Conservation (phyloP, 192 early-diverging fungal genomes). For the Radiomyces spectabilis region DNA sequence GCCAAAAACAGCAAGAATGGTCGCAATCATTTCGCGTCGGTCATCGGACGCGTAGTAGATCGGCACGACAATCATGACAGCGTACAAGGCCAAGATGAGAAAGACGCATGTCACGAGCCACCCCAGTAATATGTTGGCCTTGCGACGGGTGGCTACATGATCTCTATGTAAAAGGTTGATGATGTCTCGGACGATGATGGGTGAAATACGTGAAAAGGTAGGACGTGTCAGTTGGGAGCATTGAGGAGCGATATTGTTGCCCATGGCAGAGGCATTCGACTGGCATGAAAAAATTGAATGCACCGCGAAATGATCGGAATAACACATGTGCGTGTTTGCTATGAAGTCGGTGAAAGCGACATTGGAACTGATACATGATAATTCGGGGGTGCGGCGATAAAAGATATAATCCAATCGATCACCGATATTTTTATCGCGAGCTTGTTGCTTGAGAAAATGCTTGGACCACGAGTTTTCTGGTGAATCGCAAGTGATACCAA, state of each 20-base stretch:
- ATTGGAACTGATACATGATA: conserved; percentile 23
- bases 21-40: neutral
- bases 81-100: neutral
- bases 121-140: neutral
- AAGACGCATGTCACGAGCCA: neutral
- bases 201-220: neutral
- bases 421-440: conserved; percentile 22
- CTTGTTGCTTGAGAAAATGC: conserved; percentile 25
- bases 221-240: neutral
- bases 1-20: neutral
- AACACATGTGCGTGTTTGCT: conserved; percentile 17
- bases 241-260: neutral
- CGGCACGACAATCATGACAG: conserved; percentile 2
- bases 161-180: neutral
- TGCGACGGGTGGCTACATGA: neutral
- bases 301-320: conserved; percentile 48
- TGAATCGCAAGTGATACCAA: conserved; percentile 49
- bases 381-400: conserved; percentile 32
- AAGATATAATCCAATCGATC: conserved; percentile 49
- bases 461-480: conserved; percentile 47
- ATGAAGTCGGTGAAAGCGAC: conserved; percentile 24
- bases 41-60: neutral
- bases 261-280: neutral
- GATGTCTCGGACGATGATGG: neutral
- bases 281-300: conserved; percentile 27